phyloP scores from a whole-genome alignment of 1,139 yeast genomes.

The Hemisphaericaspora subhashii region DNA sequence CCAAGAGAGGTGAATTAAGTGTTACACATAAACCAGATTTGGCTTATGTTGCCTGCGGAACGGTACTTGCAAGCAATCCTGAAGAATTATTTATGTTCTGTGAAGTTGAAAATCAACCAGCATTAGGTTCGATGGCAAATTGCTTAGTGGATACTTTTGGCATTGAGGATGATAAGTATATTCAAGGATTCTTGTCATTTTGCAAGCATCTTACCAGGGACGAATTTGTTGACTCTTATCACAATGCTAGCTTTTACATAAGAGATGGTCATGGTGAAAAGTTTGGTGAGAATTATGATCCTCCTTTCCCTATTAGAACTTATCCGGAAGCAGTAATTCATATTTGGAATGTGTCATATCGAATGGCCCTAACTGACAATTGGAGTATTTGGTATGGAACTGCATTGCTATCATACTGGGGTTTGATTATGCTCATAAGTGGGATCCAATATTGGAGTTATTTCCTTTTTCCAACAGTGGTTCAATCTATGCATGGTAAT shows the following conservation, averaged over 20 bases:
- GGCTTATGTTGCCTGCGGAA: slow-evolving; percentile 11
- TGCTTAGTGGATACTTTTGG: slow-evolving; percentile 23
- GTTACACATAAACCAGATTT: slow-evolving; percentile 4
- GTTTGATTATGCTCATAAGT: slow-evolving; percentile 19
- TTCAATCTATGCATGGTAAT: slow-evolving; percentile 10
- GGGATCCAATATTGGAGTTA: slow-evolving; percentile 21
- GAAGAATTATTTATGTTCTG: slow-evolving; percentile 17
- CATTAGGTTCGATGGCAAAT: slow-evolving; percentile 36
- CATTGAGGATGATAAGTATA: slow-evolving; percentile 14
- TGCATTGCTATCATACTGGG: slow-evolving; percentile 23
- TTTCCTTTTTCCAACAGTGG: slow-evolving; percentile 17
- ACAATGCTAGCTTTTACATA: slow-evolving; percentile 28
- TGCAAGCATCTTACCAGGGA: slow-evolving; percentile 23
- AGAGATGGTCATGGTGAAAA: slow-evolving; percentile 10
- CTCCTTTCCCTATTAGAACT: background rate
- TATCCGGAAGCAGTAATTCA: background rate
- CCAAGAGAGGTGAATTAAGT: background rate
- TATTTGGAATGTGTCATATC: slow-evolving; percentile 1
- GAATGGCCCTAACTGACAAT: slow-evolving; percentile 7
- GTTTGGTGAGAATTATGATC: slow-evolving; percentile 1
- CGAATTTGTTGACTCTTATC: slow-evolving; percentile 22
- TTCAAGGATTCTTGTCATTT: slow-evolving; percentile 21
- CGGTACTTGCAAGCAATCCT: slow-evolving; percentile 3
- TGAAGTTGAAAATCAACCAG: slow-evolving; percentile 29
- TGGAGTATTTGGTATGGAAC: slow-evolving; percentile 16